phyloP scores from a whole-genome alignment of 1,284 basidiomycete species.

The Ustilago lituana region DNA sequence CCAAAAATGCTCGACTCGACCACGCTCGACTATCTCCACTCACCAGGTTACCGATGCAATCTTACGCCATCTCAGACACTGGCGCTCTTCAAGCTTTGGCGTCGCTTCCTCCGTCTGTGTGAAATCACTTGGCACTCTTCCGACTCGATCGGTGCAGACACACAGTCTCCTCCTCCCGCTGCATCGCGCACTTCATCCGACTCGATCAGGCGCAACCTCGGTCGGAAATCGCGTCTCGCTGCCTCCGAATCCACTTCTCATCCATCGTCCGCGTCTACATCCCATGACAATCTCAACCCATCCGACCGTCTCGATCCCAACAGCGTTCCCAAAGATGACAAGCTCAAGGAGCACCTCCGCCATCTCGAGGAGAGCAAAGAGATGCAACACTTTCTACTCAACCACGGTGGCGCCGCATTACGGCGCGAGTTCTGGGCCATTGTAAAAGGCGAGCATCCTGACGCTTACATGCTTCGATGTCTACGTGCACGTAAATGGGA shows the following conservation, averaged over 20 bases:
- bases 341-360: conserved; percentile 59
- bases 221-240: conserved; percentile 15
- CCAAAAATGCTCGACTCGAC: conserved; percentile 33
- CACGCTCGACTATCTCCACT: conserved; percentile 40
- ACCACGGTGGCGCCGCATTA: conserved; percentile 55
- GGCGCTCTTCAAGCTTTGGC: conserved; percentile 60
- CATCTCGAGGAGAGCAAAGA: conserved; percentile 61
- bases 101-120: conserved; percentile 59
- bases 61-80: conserved; percentile 53
- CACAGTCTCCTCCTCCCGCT: conserved; percentile 13
- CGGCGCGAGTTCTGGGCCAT: conserved; percentile 61
- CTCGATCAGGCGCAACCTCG: conserved; percentile 19
- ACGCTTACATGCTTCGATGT: conserved; percentile 67
- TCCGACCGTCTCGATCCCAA: conserved; percentile 10
- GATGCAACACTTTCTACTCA: conserved; percentile 55
- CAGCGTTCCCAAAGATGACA: conserved; percentile 49
- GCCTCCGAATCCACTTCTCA: conserved; percentile 27
- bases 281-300: conserved; percentile 13
- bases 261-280: conserved; percentile 25
- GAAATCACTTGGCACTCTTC: conserved; percentile 41
- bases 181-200: conserved; percentile 29
- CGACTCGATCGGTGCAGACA: conserved; percentile 32
- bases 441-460: conserved; percentile 61
- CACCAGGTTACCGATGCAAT: conserved; percentile 50
- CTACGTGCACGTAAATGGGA: conserved; percentile 67